A percentile compares a stretch with the other conserved stretches of the same genome.
These are phyloP conservation scores for Cylindrodendrum hubeiense DNA, from an alignment of 2,329 filamentous ascomycete species.

Conservation along the genomic window DNA sequence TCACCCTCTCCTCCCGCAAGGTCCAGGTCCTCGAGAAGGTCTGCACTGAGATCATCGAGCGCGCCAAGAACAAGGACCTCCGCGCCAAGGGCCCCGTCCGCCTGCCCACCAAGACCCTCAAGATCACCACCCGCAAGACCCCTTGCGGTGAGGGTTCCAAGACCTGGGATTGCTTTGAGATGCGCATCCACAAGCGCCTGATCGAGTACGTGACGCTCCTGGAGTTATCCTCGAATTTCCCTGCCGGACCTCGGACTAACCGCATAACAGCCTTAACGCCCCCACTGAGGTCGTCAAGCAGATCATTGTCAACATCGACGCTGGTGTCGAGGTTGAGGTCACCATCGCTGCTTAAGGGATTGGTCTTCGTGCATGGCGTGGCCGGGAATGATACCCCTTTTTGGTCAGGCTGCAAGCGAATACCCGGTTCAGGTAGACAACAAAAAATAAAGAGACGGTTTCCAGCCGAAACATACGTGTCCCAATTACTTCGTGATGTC, in stretches of 20 bases:
- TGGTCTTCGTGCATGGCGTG: slow-evolving; percentile 20
- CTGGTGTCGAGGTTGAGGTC: slow-evolving; percentile 92
- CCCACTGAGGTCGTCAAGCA: slow-evolving; percentile 98
- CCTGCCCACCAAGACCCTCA: slow-evolving; percentile 95
- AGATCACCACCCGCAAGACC: slow-evolving; percentile 98
- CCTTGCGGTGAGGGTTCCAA: slow-evolving; percentile 99
- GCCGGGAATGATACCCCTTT: slow-evolving; percentile 25
- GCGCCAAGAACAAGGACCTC: slow-evolving; percentile 98
- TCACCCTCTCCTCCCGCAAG: slow-evolving; percentile 96
- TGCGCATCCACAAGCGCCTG: slow-evolving; percentile 99
- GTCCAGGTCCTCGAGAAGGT: slow-evolving; percentile 97
- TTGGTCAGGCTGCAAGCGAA: slow-evolving; percentile 19
- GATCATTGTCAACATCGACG: slow-evolving; percentile 97
- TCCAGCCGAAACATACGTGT: slow-evolving; percentile 8
- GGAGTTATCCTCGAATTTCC: background rate
- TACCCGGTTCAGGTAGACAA: slow-evolving; percentile 34
- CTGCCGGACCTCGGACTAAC: slow-evolving; percentile 24
- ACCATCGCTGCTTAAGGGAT: slow-evolving; percentile 78
- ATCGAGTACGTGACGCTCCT: slow-evolving; percentile 78
- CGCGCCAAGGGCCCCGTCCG: slow-evolving; percentile 98
- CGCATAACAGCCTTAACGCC: slow-evolving; percentile 78
- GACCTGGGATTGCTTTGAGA: slow-evolving; percentile 99
- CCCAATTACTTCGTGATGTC: slow-evolving; percentile 2
- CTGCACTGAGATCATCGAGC: slow-evolving; percentile 97
- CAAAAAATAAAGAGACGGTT: slow-evolving; percentile 23